phyloP scores from a whole-genome alignment of 2,329 filamentous ascomycete species.

The Ceratocystis alfenasii region DNA sequence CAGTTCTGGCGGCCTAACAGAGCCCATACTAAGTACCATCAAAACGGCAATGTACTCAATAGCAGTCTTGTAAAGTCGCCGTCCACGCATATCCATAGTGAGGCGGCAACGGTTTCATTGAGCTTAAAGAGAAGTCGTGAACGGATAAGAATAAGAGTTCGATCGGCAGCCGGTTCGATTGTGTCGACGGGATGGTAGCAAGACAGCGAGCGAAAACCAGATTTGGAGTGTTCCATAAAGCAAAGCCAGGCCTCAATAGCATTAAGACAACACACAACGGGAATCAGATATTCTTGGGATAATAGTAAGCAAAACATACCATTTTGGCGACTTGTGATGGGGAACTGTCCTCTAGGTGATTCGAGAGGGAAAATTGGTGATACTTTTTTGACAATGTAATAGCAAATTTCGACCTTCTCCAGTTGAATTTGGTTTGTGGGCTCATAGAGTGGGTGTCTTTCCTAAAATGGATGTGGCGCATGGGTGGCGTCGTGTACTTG shows the following conservation, averaged over 20 bases:
- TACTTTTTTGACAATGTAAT: conserved; percentile 25
- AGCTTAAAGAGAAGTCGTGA: no score
- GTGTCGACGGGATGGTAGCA: neutral
- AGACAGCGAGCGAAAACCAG: neutral
- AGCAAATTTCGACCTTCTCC: conserved; percentile 34
- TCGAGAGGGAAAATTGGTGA: conserved; percentile 33
- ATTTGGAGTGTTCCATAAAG: neutral
- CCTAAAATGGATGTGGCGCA: conserved; percentile 28
- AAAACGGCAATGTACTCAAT: neutral
- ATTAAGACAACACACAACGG: neutral
- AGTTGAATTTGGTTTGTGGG: conserved; percentile 37
- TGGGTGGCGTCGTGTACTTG: conserved; percentile 17
- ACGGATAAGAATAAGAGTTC: no score
- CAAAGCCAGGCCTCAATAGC: conserved; percentile 10
- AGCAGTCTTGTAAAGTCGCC: neutral
- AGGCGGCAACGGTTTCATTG: neutral
- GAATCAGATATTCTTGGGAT: conserved; percentile 15
- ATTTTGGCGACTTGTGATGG: conserved; percentile 38
- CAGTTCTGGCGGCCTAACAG: conserved; percentile 2
- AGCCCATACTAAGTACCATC: neutral
- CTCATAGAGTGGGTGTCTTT: conserved; percentile 32
- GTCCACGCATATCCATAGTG: neutral
- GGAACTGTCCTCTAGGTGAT: conserved; percentile 34
- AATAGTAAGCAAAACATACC: conserved; percentile 31
- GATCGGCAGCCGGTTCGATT: conserved; percentile 13